A percentile compares a stretch with the other conserved stretches of the same genome.
phyloP scores from a whole-genome alignment of 495 filamentous ascomycete species.

The Mycothermus thermophilus region DNA sequence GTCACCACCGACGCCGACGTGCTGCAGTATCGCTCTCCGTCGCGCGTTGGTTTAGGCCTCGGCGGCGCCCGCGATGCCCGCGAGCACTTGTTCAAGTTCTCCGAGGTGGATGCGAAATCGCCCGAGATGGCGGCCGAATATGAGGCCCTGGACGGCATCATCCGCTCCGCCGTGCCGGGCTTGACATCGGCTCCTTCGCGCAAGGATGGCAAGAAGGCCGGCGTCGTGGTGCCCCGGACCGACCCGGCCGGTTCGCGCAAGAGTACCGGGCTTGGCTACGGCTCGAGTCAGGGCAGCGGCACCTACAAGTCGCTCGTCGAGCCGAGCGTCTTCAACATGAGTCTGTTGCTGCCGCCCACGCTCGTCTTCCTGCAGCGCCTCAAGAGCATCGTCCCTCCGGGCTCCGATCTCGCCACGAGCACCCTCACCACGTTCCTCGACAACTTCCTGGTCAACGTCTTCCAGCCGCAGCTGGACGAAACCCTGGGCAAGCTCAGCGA shows the following conservation, averaged over 20 bases:
- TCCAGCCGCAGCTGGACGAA: slow-evolving; percentile 91
- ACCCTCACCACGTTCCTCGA: slow-evolving; percentile 92
- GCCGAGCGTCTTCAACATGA: slow-evolving; percentile 97
- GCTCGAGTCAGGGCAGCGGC: slow-evolving; percentile 33
- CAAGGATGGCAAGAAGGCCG: slow-evolving; percentile 34
- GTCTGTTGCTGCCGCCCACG: slow-evolving; percentile 82
- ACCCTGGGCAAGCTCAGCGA: slow-evolving; percentile 81
- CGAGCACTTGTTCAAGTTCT: slow-evolving; percentile 83
- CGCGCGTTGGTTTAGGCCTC: slow-evolving; percentile 22
- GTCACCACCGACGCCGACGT: slow-evolving; percentile 82
- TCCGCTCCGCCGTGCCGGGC: slow-evolving; percentile 81
- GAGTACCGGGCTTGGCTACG: slow-evolving; percentile 19
- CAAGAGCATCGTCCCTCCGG: slow-evolving; percentile 78
- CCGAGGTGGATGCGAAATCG: slow-evolving; percentile 65
- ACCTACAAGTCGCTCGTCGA: slow-evolving; percentile 60
- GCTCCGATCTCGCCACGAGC: slow-evolving; percentile 68
- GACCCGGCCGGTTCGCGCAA: slow-evolving; percentile 23
- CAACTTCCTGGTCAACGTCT: slow-evolving; percentile 96
- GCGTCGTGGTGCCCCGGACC: slow-evolving; percentile 20
- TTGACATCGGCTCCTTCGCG: slow-evolving; percentile 73
- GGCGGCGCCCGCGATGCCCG: slow-evolving; percentile 46
- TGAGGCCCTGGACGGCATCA: slow-evolving; percentile 79
- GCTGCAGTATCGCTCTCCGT: slow-evolving; percentile 38
- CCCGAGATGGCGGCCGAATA: slow-evolving; percentile 65
- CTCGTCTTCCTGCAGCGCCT: slow-evolving; percentile 81